These are phyloP conservation scores for Ogataea neopini DNA, from an alignment of 805 yeast species.

Conservation along the genomic window DNA sequence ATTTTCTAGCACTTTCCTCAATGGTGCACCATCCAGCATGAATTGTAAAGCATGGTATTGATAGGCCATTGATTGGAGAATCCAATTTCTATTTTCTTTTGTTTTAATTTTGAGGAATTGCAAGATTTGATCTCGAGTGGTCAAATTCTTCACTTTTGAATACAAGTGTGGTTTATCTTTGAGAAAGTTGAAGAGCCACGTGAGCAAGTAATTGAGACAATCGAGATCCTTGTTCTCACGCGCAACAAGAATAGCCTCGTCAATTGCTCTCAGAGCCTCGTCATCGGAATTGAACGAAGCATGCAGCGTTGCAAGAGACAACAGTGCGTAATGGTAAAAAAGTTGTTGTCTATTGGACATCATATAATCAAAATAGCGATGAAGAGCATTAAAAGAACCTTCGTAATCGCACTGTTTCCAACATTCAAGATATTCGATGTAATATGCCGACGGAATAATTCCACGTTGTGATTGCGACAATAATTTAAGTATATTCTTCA, in stretches of 20 bases:
- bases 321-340: conserved; percentile 74
- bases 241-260: conserved; percentile 86
- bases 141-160: conserved; percentile 35
- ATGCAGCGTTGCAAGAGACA: conserved; percentile 71
- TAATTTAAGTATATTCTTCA: conserved; percentile 42
- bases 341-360: conserved; percentile 62
- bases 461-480: conserved; percentile 51
- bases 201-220: conserved; percentile 68
- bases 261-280: conserved; percentile 76
- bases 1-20: conserved; percentile 52
- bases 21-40: conserved; percentile 51
- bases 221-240: conserved; percentile 77
- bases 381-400: conserved; percentile 57
- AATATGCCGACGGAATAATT: conserved; percentile 48
- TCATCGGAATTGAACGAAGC: conserved; percentile 64
- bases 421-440: conserved; percentile 60
- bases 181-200: conserved; percentile 74
- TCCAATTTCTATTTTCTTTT: conserved; percentile 45
- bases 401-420: conserved; percentile 62
- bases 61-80: conserved; percentile 59
- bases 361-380: conserved; percentile 70
- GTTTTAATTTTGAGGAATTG: conserved; percentile 60
- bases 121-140: conserved; percentile 65
- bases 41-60: conserved; percentile 62
- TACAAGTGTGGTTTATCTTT: conserved; percentile 61